Evolutionary conservation across 495 filamentous ascomycete species (phyloP), one percentile per base, ranked within the genome.

Genomic region (Polyplosphaeria fusca): DNA sequence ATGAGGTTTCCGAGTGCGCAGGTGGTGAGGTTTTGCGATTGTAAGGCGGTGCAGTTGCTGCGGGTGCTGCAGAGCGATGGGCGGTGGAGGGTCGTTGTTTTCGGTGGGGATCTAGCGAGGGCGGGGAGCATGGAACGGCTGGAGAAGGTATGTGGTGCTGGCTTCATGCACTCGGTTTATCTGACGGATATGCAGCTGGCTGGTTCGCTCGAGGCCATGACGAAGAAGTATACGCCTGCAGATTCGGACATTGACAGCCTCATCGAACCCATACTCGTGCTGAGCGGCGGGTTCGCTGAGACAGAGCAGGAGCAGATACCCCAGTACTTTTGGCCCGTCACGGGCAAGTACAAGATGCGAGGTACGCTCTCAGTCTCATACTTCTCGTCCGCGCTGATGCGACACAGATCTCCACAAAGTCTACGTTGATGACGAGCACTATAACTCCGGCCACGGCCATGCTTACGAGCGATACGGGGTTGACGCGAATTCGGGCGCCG

Each of bases 391-490:
- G n/a, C n/a, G n/a, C n/a, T n/a, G n/a, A n/a, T n/a, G n/a, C n/a
- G n/a, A n/a, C n/a, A n/a, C n/a, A n/a, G 84, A 81, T 56, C 60
- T 84, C 1, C 76, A 82, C 47, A 87, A 86, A 52, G 75, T 82
- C 3, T 87, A 77, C 66, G 78, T 81, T 30, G 85, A 89, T 52
- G 85, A 87, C 47, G 78, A 84, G 49, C 82, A 78, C 66, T 83
- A 86, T 68, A 80, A 86, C 52, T 71, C 74, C 4, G 80, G 77
- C n/a, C 82, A 86, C 46, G 84, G 84, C 0, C 76, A 85, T 26
- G 79, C 79, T 2, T 88, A 88, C 58, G 71, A 85, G 32, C 69
- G 73, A 5, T 83, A 85, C 41, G 83, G 79, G 0, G 71, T 88
- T 23, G 73, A 79, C 46, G 69, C 75, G 0, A 47, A 70, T 4